phyloP scores from a whole-genome alignment of 345 rosid genomes.

The Syzygium oleosum region DNA sequence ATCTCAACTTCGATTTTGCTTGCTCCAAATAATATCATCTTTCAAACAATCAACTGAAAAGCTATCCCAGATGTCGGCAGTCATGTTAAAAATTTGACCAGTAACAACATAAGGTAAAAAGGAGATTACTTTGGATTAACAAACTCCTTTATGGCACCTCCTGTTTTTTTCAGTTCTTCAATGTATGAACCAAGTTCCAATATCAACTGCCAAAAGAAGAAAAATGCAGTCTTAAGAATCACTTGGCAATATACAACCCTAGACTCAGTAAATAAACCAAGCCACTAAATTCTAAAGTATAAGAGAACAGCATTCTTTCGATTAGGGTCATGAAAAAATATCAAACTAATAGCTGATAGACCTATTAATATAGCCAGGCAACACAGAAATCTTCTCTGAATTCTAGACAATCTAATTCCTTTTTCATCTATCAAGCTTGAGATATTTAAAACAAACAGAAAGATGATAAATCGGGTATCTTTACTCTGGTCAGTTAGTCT shows the following conservation, averaged over 20 bases:
- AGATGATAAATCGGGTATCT: background rate
- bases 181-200: slow-evolving; percentile 73
- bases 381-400: background rate
- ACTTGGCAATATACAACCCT: background rate
- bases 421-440: background rate
- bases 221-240: background rate
- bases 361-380: background rate
- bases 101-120: background rate
- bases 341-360: background rate
- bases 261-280: background rate
- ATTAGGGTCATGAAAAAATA: background rate
- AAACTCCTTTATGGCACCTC: slow-evolving; percentile 94
- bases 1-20: background rate
- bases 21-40: background rate
- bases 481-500: background rate
- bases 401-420: background rate
- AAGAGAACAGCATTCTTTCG: background rate
- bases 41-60: background rate
- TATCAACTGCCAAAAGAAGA: slow-evolving; percentile 51
- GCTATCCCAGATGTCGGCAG: background rate
- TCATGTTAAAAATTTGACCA: background rate
- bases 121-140: slow-evolving; percentile 86
- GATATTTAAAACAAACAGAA: background rate
- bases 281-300: background rate
- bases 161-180: slow-evolving; percentile 84